Evolutionary conservation across 179 eudicot genomes (phyloP), one percentile per base, ranked within the genome.

Genomic region (Pouteria campechiana): DNA sequence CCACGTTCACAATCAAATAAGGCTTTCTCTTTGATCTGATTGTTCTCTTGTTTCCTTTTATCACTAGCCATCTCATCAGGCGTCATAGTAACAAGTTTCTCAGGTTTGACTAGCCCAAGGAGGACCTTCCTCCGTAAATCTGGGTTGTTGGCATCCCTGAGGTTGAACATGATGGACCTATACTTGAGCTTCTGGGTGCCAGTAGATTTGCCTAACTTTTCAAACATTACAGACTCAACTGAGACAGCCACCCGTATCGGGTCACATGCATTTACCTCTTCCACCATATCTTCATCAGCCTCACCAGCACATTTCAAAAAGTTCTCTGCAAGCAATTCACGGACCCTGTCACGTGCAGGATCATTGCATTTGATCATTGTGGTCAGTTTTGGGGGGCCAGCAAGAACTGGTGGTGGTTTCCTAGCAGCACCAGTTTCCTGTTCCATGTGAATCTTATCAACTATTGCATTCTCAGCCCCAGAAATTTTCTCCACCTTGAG

Each of bases 31-130:
- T 65, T 73, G 4, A 83, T 70, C 38, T 70, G 55, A 44, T 73
- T 57, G 37, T 70, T 83, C 59, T 83, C 64, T 22, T 25, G 25
- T 48, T 58, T 57, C 47, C 83, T 67, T 30, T 69, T 70, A 12
- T 59, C 64, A 29, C 94, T 79, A 12, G 94, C 94, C 94, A 83
- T 83, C 19, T 83, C 81, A 23, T 68, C 76, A 0, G 84, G 61
- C 8, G 75, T 60, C 76, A 83, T 27, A 11, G 50, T 56, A n/a
- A 55, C 36, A 22, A 83, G 60, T 27, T 52, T 63, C 33, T 67
- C 79, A 3, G 83, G 76, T 57, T 55, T 59, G 25, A 79, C 41
- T 13, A 68, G 58, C 9, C 88, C 88, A 4, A 70, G 41, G 31
- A 76, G 81, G 11, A 83, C 64, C 48, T 61, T 83, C 19, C 94